phyloP scores from a whole-genome alignment of 73 alveolate genomes.

The Breviolum minutum region DNA sequence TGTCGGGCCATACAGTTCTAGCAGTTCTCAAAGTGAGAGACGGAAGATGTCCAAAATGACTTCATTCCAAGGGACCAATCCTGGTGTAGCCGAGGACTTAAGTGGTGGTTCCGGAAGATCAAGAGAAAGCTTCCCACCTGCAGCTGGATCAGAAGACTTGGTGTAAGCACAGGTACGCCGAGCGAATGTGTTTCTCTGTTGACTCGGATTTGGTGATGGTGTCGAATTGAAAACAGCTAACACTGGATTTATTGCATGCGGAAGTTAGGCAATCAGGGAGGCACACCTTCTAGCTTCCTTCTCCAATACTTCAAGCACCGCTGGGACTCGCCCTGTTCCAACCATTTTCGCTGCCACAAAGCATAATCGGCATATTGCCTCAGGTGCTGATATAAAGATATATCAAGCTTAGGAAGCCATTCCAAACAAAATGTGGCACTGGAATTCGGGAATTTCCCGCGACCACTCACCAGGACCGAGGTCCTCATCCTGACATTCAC shows the following conservation, averaged over 20 bases:
- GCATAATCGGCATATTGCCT: slow-evolving; percentile 85
- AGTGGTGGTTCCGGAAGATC: neutral
- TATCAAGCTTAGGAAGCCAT: neutral
- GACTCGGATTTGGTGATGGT: too few species aligned
- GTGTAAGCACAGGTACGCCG: too few species aligned
- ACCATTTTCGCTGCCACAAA: slow-evolving; percentile 49
- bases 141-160: too few species aligned
- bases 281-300: slow-evolving; percentile 21
- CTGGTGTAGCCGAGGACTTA: neutral
- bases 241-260: too few species aligned
- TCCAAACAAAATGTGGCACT: neutral
- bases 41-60: too few species aligned
- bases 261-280: too few species aligned
- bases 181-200: too few species aligned
- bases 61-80: neutral
- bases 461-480: neutral
- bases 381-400: neutral
- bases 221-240: too few species aligned
- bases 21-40: too few species aligned
- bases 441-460: neutral
- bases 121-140: neutral
- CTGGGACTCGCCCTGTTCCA: slow-evolving; percentile 60
- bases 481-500: neutral
- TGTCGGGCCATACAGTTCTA: too few species aligned
- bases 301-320: slow-evolving; percentile 67